Base-by-base conservation (phyloP, 2,329 filamentous ascomycete species). In the Tolypocladium nubicola region DNA sequence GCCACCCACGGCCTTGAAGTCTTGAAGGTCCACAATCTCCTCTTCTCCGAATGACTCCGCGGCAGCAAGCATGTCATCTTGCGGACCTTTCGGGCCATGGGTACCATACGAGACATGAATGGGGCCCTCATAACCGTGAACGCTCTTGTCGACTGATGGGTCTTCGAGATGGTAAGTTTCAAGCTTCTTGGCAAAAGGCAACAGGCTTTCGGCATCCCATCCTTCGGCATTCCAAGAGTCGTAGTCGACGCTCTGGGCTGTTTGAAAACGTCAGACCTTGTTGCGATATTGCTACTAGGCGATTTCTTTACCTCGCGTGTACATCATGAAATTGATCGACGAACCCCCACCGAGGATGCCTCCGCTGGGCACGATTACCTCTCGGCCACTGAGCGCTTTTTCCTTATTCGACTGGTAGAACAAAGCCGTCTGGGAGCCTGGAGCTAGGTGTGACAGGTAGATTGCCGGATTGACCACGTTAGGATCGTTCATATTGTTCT, bases 111-210 rank as follows among this genome's bases (percentile, higher is more conserved):
- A 81, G 33, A 87, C 66, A 35, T 82, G 70, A 13, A 86, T 73
- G 0, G 83, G 83, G 0, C 84, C 83, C 30, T 76, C 66, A 43
- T 72, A 65, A 14, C 83, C 83, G 61, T 86, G 83, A 2, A 71
- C 60, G 7, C 70, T 70, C 53, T 72, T 55, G 66, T 73, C 65
- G 55, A 35, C 70, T 64, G 6, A 77, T 75, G 60, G 57, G 10
- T 59, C 56, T 6, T 61, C 54, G 14, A 40, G 39, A 11, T 81
- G 76, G 57, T 80, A 85, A 0, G 79, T 85, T 66, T 85, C 83
- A 13, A 83, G 67, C 74, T 76, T 73, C 35, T 66, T 70, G 4
- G 71, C 14, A 9, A 64, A 71, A 0, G 67, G 70, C 2, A 68
- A 38, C 11, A 73, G 45, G 1, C 70, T 71, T 1, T 72, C 57